Conservation (phyloP, 2,329 filamentous ascomycete genomes). For the Colletotrichum plurivorum region DNA sequence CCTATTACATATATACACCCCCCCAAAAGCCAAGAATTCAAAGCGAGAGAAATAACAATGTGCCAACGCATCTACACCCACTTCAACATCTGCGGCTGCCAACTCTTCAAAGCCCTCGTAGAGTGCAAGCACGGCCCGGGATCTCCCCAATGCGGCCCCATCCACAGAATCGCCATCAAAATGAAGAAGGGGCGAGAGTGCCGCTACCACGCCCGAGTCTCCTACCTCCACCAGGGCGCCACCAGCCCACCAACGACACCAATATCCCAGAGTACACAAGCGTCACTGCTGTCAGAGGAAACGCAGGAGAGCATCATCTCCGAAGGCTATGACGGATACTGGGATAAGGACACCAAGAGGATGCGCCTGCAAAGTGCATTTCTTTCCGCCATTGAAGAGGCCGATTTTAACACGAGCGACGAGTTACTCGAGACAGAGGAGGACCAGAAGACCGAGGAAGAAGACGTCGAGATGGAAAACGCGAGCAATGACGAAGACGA, state of each 20-base stretch:
- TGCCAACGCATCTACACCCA: slow-evolving; percentile 27
- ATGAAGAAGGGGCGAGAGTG: slow-evolving; percentile 8
- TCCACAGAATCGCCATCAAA: not conserved
- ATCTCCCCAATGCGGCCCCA: slow-evolving; percentile 14
- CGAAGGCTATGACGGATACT: not conserved
- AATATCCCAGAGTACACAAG: not conserved
- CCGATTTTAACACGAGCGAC: not conserved
- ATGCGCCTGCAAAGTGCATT: not conserved
- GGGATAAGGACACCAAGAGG: not conserved
- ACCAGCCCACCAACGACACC: not conserved
- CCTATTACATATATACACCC: no score
- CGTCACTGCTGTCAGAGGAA: not conserved
- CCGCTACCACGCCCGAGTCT: slow-evolving; percentile 23
- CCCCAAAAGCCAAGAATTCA: no score
- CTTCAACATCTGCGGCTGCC: slow-evolving; percentile 28
- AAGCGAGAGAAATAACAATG: slow-evolving; percentile 1
- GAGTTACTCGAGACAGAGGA: not conserved
- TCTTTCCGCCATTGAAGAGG: not conserved
- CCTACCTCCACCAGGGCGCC: not conserved
- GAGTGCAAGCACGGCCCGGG: slow-evolving; percentile 17
- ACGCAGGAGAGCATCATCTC: not conserved
- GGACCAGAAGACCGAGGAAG: no score
- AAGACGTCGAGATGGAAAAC: not conserved
- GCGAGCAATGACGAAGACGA: not conserved
- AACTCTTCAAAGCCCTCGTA: slow-evolving; percentile 15